Conservation (phyloP, 192 early-diverging fungal genomes). For the Coemansia sp. region DNA sequence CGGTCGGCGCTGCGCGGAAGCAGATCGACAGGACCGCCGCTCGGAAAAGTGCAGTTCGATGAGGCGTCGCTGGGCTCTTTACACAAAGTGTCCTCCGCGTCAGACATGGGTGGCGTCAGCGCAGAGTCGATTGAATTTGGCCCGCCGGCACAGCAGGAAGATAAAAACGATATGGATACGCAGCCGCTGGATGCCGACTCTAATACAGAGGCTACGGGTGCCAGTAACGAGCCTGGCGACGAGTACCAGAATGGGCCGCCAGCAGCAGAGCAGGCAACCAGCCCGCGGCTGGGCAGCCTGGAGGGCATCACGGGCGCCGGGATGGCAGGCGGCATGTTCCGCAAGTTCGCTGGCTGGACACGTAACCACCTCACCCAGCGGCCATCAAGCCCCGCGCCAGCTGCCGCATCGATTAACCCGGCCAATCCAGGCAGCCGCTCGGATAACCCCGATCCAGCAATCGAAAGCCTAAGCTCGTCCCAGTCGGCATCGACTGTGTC, state of each 20-base stretch:
- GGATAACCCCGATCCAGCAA: slow-evolving; percentile 4
- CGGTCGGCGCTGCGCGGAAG: slow-evolving; percentile 31
- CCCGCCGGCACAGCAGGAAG: neutral
- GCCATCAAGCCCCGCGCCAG: slow-evolving; percentile 12
- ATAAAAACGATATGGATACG: neutral
- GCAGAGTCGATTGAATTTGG: slow-evolving; percentile 17
- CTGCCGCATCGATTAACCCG: neutral
- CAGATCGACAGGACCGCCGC: slow-evolving; percentile 5
- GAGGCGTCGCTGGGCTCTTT: neutral
- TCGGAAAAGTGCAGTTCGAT: neutral
- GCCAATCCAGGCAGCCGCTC: too few species aligned
- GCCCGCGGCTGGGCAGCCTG: neutral
- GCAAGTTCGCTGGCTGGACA: slow-evolving; percentile 35
- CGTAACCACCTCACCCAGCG: slow-evolving; percentile 18
- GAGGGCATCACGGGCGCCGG: slow-evolving; percentile 24
- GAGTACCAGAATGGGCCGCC: neutral
- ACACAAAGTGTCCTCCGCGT: slow-evolving; percentile 13
- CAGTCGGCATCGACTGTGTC: slow-evolving; percentile 38
- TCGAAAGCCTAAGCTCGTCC: slow-evolving; percentile 16
- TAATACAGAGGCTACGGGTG: neutral
- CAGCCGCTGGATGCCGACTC: slow-evolving; percentile 5
- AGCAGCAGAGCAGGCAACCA: neutral
- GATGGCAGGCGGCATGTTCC: slow-evolving; percentile 27
- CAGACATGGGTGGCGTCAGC: neutral
- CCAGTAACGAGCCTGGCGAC: neutral